These are phyloP conservation scores for Iris macrosiphon DNA, from an alignment of 106 monocot species.

Conservation along the genomic window DNA sequence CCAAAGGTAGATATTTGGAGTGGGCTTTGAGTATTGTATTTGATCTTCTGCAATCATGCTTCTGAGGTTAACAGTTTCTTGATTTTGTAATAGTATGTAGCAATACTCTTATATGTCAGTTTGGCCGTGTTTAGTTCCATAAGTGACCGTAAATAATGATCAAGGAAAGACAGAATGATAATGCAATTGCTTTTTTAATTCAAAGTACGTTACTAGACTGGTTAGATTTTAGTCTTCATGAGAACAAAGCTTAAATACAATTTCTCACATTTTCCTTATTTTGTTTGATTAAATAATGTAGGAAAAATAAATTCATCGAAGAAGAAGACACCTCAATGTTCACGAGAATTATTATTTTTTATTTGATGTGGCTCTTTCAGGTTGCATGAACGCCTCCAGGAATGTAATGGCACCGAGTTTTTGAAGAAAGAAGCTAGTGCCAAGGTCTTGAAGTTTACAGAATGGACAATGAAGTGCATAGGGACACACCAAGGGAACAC, in stretches of 20 bases:
- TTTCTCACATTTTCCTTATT: not conserved
- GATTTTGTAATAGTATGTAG: no score
- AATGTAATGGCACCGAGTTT: constrained; percentile 51
- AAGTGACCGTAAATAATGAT: no score
- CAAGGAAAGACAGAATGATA: no score
- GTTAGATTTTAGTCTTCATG: no score
- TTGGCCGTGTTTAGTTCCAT: no score
- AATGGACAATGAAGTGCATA: constrained; percentile 69
- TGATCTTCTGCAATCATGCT: not conserved
- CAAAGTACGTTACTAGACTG: no score
- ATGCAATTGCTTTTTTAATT: no score
- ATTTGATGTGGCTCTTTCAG: constrained; percentile 7
- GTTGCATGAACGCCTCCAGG: constrained; percentile 60
- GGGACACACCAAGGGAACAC: constrained; percentile 34
- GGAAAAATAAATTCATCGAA: no score
- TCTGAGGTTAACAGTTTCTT: not conserved
- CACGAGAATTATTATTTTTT: not conserved
- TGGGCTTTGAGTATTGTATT: no score
- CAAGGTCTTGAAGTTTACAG: constrained; percentile 64
- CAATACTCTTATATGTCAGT: no score
- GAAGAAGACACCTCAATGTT: no score
- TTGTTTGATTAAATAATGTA: not conserved
- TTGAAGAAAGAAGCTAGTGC: constrained; percentile 58
- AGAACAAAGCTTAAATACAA: no score
- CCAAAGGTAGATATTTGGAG: constrained; percentile 41